Evolutionary conservation across 2,329 filamentous ascomycete genomes (phyloP), one percentile per base, ranked within the genome.

Genomic region (Xylaria sp.): DNA sequence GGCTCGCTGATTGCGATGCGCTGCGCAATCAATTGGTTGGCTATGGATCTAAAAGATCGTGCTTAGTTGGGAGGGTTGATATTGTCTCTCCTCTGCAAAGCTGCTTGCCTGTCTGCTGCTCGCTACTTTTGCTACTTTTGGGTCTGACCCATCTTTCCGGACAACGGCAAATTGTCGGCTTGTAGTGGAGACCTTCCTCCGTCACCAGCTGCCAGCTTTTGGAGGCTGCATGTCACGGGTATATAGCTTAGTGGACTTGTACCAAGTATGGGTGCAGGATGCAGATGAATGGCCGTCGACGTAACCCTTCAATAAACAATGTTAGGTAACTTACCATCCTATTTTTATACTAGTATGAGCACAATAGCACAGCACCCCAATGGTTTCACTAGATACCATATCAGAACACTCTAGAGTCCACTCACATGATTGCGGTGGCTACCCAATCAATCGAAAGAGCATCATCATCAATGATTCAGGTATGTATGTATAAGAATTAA

Each of bases 1-100:
- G 68, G 68, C 69, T 73, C 61, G 68, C 75, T 73, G 76, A 75
- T 74, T 76, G 75, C 76, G 72, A 73, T 73, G 74, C 68, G 73
- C 71, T 62, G 71, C 74, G 76, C 76, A 79, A 78, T 75, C 77
- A 77, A 78, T 78, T 75, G 73, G 72, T 70, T n/a, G 69, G 31
- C 64, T 71, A 72, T 66, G 72, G 70, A 71, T 70, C 63, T 66
- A 15, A 12, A 55, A 62, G 64, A 64, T 56, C 25, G 66, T 64
- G 64, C 62, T 71, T 69, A 28, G 43, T 46, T 70, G 70, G 71
- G 71, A 57, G 46, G 60, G 67, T 58, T 72, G 71, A 70, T 66
- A 54, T 55, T 49, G 18, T 61, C 48, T 54, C 51, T 56, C 59
- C 63, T 57, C 70, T 66, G 66, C 58, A 69, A 70, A 72, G 70